Conservation (phyloP, 345 rosid species). For the Hibiscus tridactylites region DNA sequence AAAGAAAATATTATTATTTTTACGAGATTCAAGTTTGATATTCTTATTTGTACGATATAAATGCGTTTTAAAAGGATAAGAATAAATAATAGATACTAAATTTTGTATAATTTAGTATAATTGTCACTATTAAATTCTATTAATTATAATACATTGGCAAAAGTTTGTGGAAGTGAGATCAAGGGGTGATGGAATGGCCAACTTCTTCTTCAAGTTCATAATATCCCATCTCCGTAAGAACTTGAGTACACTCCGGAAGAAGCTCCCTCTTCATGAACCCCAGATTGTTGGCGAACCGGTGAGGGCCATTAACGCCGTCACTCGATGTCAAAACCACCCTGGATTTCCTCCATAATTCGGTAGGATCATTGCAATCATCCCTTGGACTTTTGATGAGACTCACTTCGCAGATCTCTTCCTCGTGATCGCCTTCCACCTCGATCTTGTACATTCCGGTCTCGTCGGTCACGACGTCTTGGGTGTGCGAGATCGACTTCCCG, state of each 20-base stretch:
- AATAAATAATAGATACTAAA: no score
- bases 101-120: no score
- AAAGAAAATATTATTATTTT: no score
- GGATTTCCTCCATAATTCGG: not conserved
- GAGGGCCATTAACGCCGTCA: not conserved
- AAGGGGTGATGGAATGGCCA: not conserved
- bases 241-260: slow-evolving; percentile 7
- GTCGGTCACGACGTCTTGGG: slow-evolving; percentile 16
- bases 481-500: not conserved
- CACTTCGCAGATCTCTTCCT: slow-evolving; percentile 29
- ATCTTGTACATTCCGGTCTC: slow-evolving; percentile 14
- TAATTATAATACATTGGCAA: not conserved
- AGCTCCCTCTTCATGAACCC: slow-evolving; percentile 24
- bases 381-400: slow-evolving; percentile 5
- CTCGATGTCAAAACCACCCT: slow-evolving; percentile 15
- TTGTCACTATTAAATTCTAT: no score
- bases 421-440: slow-evolving; percentile 24
- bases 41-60: no score
- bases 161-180: not conserved
- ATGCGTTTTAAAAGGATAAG: no score
- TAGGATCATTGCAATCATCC: slow-evolving; percentile 18
- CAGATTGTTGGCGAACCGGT: slow-evolving; percentile 24
- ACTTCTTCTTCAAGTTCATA: not conserved
- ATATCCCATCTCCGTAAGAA: slow-evolving; percentile 19
- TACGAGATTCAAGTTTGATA: no score